These are phyloP conservation scores for Lactarius tabidus DNA, from an alignment of 768 basidiomycete genomes.

Conservation along the genomic window DNA sequence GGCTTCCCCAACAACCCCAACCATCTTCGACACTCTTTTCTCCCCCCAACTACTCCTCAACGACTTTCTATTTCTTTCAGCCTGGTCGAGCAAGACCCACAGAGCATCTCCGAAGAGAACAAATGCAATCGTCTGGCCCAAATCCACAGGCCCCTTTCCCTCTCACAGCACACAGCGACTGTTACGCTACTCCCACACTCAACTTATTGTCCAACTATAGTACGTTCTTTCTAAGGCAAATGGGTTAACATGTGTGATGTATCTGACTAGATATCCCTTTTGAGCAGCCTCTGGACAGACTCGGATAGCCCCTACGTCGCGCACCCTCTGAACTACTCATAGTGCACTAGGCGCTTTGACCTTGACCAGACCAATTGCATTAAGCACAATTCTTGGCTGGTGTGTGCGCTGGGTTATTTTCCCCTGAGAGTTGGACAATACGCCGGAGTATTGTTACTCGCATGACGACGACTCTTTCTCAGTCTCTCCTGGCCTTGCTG, in stretches of 20 bases:
- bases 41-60: too few species aligned
- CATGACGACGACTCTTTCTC: conserved; percentile 50
- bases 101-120: conserved; percentile 53
- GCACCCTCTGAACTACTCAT: conserved; percentile 50
- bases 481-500: conserved; percentile 52
- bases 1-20: too few species aligned
- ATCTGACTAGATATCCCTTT: conserved; percentile 62
- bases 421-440: not conserved
- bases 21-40: too few species aligned
- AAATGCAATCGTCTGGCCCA: conserved; percentile 34
- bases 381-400: conserved; percentile 62
- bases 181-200: conserved; percentile 51
- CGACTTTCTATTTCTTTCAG: conserved; percentile 40
- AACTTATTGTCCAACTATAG: conserved; percentile 84
- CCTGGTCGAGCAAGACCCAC: conserved; percentile 47
- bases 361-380: too few species aligned
- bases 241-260: conserved; percentile 34
- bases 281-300: conserved; percentile 40
- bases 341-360: conserved; percentile 60
- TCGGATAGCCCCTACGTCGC: conserved; percentile 54
- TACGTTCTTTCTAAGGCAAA: conserved; percentile 28
- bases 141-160: conserved; percentile 45
- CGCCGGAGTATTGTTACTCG: not conserved
- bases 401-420: conserved; percentile 39
- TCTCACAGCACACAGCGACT: conserved; percentile 59